Evolutionary conservation across 78 protist species (phyloP).

Genomic region (Protostelium mycophagum): DNA sequence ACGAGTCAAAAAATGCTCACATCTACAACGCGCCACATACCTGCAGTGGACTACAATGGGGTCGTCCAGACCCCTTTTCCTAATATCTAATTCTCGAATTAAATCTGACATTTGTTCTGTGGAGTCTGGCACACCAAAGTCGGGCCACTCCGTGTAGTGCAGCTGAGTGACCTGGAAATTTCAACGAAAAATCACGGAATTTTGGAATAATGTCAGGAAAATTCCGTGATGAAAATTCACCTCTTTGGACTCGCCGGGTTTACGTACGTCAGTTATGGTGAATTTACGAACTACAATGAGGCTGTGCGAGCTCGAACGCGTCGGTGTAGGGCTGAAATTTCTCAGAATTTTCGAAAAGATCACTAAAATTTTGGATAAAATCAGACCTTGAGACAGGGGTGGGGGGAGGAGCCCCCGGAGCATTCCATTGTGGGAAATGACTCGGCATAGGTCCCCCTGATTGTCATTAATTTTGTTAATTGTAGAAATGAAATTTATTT

Average conservation of each 20-base stretch:
- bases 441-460: not conserved
- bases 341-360: not conserved
- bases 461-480: no score
- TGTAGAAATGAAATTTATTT: no score
- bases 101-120: not conserved
- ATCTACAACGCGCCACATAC: not conserved
- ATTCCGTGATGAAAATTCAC: not conserved
- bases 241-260: not conserved
- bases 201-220: not conserved
- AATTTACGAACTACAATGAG: not conserved
- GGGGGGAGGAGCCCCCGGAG: not conserved
- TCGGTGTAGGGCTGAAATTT: not conserved
- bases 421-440: not conserved
- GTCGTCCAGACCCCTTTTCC: conserved; percentile 14
- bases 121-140: conserved; percentile 1
- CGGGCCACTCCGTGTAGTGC: conserved; percentile 60
- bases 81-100: not conserved
- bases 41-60: conserved; percentile 77
- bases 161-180: conserved; percentile 20
- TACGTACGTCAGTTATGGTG: not conserved
- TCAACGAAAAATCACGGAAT: not conserved
- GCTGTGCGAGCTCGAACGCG: not conserved
- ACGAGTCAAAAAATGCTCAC: not conserved
- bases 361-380: not conserved
- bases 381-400: not conserved